Evolutionary conservation across 495 filamentous ascomycete genomes (phyloP), one percentile per base, ranked within the genome.

Genomic region (Neurospora sp.): DNA sequence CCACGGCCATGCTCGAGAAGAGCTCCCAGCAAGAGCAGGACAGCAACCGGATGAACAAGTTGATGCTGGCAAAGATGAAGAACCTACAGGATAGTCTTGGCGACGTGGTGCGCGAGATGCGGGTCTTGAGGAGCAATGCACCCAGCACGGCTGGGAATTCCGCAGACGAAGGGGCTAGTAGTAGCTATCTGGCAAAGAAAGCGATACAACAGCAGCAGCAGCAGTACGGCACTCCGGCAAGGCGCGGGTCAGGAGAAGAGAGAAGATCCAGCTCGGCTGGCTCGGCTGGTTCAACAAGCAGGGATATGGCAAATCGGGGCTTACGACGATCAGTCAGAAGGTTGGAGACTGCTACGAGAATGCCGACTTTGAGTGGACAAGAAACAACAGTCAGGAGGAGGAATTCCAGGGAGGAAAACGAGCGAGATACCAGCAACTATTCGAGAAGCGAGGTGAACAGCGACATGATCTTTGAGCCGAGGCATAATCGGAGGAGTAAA

Each of bases 21-120:
- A 75, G 70, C 16, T 69, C 70, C 5, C 83, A 84, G 70, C 81
- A 81, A 39, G 84, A 85, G 31, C 88, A 88, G 11, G 89, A 93
- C 76, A 89, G 91, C 75, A 86, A 86, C 74, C 84, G 87, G 80
- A 91, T 97, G 82, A 90, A 90, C 75, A 88, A 92, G 70, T 83
- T 97, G n/a, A 91, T 97, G 81, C 84, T 97, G n/a, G 93, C 93
- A 7, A 86, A 93, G 71, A 97, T 98, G 91, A 94, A 94, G 75
- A 92, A 91, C 39, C 88, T 98, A 9, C 94, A 98, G 80, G 93
- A 95, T 80, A 87, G 90, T 39, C 92, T 98, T 78, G 88, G 90
- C 1, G 93, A 96, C 72, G 89, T 97, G 35, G 87, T 96, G 72
- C 92, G 90, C 72, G 95, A 97, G 82, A 91, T 96, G 75, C 91